Evolutionary conservation across 345 rosid genomes (phyloP), one percentile per base, ranked within the genome.

Genomic region (Pistacia integerrima): DNA sequence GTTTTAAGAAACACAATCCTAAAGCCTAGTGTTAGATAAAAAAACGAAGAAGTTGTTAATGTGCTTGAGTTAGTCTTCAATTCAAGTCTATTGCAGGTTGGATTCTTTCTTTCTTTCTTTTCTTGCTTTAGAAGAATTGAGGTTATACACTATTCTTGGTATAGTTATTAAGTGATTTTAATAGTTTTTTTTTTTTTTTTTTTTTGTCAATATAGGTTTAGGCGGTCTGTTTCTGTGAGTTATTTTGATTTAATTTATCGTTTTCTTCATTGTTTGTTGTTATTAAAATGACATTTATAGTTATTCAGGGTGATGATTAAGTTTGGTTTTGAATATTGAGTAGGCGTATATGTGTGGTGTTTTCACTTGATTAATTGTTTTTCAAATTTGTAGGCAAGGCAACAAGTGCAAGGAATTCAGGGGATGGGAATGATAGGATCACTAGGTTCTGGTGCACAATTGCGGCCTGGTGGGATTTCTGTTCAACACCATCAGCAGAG

Each of bases 401-500:
- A 82, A 49, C 74, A 77, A 69, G 81, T 87, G 89, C 95, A 78
- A 62, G 92, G 92, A 59, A 79, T 87, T 60, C 95, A 88, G 48
- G 96, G 93, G 75, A 78, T 87, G 75, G 92, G 97, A 74, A 87
- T 85, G 89, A 86, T 88, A 81, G 88, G 92, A 33, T 78, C 93
- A 10, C 75, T 90, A 77, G 86, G 88, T 78, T 86, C 97, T 9
- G 22, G 22, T 22, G 22, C 22, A 22, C 22, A 86, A 79, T 77
- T 92, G 84, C 85, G 97, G 60, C 90, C 96, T 11, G 85, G 85
- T 84, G 95, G 91, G 58, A 80, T 90, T 81, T 55, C 89, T 82
- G 77, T 67, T 8, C 94, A 84, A 22, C 94, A 84, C 75, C 98
- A 90, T 81, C 97, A 85, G 74, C 93, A 82, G 84, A 94, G 97